Base-by-base conservation (phyloP, 768 basidiomycete genomes). In the Calvatia gigantea region DNA sequence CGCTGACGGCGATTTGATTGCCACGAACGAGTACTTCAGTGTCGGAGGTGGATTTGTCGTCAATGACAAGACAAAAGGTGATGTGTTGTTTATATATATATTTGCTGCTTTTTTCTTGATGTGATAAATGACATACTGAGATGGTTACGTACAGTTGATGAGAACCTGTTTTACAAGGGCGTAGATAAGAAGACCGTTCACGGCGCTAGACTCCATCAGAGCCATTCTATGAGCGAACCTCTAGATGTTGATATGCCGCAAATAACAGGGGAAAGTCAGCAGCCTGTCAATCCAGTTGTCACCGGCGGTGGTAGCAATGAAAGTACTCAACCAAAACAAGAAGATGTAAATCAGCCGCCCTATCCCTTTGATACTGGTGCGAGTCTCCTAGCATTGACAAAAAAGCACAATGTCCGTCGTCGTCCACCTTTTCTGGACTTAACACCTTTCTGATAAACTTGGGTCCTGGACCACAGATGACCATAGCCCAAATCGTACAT, bases 31-130 rank as follows among this genome's bases (percentile, higher is more conserved):
- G 66, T 98, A 96, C 64, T 97, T 91, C 66, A 92, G 89, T 52
- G 93, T 97, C 46, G 93, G 94, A 2, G 94, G 94, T 41, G 94
- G 94, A 2, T 97, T 96, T 66, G 94, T 96, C 2, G 93, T 97
- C 23, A 97, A 97, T 63, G 91, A 94, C 37, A 90, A 93, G 68
- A 97, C 94, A 1, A 88, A 94, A 77, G 85, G 90, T 87, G 6
- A 5, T 28, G 90, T 87, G 6, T 3, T 28, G 17, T 17, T 48
- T 15, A 61, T 56, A 64, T 59, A 15, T 8, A 23, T 38, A 41
- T n/a, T n/a, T n/a, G n/a, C n/a, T 21, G 8, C 35, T 11, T 28
- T 54, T 48, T 49, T n/a, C 41, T 41, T 11, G 29, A 14, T 7
- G 32, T 11, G 11, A 54, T 15, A 28, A 45, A 5, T 51, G 47